A percentile compares a stretch with the other conserved stretches of the same genome.
These are phyloP conservation scores for Grosmannia huntii DNA, from an alignment of 2,329 filamentous ascomycete species.

Conservation along the genomic window DNA sequence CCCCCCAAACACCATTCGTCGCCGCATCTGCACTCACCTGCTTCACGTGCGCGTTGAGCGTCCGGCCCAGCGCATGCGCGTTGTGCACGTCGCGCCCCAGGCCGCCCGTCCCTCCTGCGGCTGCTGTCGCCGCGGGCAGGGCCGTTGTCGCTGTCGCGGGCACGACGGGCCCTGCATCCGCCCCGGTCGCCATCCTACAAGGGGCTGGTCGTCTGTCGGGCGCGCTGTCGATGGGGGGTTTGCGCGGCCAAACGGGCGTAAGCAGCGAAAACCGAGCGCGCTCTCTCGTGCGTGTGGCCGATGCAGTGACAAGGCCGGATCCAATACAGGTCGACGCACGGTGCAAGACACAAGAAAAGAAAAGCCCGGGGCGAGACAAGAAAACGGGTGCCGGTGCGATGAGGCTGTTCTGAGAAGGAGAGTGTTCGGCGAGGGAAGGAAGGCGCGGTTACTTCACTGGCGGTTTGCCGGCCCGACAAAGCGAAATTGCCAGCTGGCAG, in stretches of 20 bases:
- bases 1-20: no score
- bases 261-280: neutral
- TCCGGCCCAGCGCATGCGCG: constrained; percentile 52
- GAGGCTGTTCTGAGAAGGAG: neutral
- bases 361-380: neutral
- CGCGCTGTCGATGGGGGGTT: neutral
- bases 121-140: neutral
- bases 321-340: neutral
- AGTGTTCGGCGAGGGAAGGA: neutral
- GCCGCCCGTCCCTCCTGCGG: constrained; percentile 2
- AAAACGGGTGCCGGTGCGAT: neutral
- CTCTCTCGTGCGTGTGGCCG: no score
- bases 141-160: neutral
- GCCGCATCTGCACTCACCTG: constrained; percentile 36
- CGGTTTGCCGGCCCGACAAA: neutral
- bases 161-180: neutral
- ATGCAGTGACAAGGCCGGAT: neutral
- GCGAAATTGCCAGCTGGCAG: neutral
- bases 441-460: neutral
- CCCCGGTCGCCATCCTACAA: neutral
- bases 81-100: constrained; percentile 40
- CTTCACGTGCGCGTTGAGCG: constrained; percentile 53
- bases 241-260: neutral
- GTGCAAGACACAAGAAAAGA: neutral
- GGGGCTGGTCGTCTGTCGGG: neutral